phyloP scores from a whole-genome alignment of 257 asterid species.

The Forsythia suspensa region DNA sequence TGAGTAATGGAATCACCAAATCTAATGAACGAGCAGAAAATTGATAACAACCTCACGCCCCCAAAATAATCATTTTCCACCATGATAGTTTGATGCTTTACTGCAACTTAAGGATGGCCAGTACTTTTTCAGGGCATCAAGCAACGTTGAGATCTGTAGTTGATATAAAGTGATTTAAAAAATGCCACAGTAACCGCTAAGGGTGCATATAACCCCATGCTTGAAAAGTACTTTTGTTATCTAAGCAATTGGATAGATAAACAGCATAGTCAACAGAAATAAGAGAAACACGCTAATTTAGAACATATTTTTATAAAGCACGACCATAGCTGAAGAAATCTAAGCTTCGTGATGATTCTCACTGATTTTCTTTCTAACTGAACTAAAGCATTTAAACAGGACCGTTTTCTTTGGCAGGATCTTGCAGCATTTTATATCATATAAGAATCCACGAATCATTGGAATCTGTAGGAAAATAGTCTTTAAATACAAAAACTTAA shows the following conservation, averaged over 20 bases:
- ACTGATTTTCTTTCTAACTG: background rate
- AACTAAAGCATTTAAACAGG: constrained; percentile 5
- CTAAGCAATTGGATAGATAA: background rate
- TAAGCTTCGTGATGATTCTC: background rate
- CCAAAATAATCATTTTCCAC: constrained; percentile 78
- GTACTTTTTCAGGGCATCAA: constrained; percentile 47
- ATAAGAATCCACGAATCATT: too few species aligned
- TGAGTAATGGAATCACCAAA: constrained; percentile 17
- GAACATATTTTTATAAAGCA: background rate
- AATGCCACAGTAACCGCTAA: background rate
- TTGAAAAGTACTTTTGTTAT: background rate
- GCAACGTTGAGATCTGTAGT: constrained; percentile 66
- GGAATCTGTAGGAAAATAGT: too few species aligned
- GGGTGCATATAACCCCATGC: background rate
- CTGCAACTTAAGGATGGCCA: constrained; percentile 82
- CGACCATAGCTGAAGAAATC: background rate
- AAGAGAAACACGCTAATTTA: background rate
- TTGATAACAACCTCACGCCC: constrained; percentile 74
- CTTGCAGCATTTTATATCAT: background rate
- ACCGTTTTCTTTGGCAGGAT: background rate
- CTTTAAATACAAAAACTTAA: too few species aligned
- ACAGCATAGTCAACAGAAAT: background rate
- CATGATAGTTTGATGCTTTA: constrained; percentile 63
- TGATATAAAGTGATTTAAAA: background rate
- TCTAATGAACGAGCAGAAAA: constrained; percentile 15